Base-by-base conservation (phyloP, 2,329 filamentous ascomycete species). In the Colletotrichum trifolii region DNA sequence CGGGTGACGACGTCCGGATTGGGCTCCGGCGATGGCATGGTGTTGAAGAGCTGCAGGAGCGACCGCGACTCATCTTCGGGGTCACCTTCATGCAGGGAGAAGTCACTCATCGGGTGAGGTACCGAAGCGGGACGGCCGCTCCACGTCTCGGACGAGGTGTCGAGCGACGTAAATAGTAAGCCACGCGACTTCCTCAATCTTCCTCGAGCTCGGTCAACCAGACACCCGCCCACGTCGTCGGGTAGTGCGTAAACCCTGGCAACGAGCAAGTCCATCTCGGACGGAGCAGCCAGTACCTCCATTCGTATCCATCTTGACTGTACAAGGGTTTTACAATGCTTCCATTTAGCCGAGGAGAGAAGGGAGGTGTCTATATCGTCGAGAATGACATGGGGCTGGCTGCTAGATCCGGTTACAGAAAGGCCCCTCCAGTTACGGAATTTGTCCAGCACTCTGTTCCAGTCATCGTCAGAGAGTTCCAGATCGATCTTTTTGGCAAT, bases 11-110 rank as follows among this genome's bases (percentile, higher is more conserved):
- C 68, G 1, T 80, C 76, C 0, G 83, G 79, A n/a, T 77, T 73
- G 2, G 92, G 91, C 2, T 79, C 73, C 0, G 92, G 92, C 0
- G 91, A 92, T 0, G 89, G 87, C 1, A 94, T 82, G 3, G 79
- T 87, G 74, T 94, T 94, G 81, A 94, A 94, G 50, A 93, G 78
- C 35, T 89, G 83, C 52, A 93, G 86, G 1, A 94, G 77, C 0
- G 90, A 89, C 2, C 79, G 72, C 9, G 83, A 75, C 15, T 85
- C 78, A 1, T 72, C 71, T 1, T 72, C 70, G 6, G 71, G 65
- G 6, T 73, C 74, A 8, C 80, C 76, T 71, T 79, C 80, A 15
- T 46, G n/a, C 6, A 74, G 66, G 13, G 69, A 68, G 15, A 62
- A 59, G n/a, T 38, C 8, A 38, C 35, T 38, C n/a, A 57, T 33